Conservation (phyloP, 1,139 yeast genomes). For the Wickerhamomyces sp. region DNA sequence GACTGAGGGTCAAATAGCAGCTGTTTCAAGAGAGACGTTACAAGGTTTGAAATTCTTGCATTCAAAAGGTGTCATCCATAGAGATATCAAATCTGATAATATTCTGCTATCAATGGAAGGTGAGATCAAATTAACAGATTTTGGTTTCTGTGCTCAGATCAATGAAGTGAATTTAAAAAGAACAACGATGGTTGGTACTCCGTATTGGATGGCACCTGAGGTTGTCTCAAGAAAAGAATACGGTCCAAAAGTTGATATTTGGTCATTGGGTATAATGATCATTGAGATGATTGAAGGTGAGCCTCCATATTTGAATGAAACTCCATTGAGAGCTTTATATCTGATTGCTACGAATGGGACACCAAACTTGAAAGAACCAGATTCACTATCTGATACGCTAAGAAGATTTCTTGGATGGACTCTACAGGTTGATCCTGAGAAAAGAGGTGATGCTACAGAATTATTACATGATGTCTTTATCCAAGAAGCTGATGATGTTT, state of each 20-base stretch:
- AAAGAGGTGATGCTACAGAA: slow-evolving; percentile 77
- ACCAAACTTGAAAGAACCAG: slow-evolving; percentile 87
- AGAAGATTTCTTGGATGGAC: slow-evolving; percentile 72
- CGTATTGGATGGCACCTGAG: slow-evolving; percentile 99
- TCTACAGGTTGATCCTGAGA: slow-evolving; percentile 78
- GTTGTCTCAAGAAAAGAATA: slow-evolving; percentile 91
- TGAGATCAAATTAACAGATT: slow-evolving; percentile 83
- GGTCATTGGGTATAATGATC: slow-evolving; percentile 97
- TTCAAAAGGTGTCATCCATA: slow-evolving; percentile 89
- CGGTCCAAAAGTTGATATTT: slow-evolving; percentile 95
- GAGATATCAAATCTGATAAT: slow-evolving; percentile 95
- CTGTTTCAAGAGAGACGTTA: slow-evolving; percentile 88
- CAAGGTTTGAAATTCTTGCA: slow-evolving; percentile 84
- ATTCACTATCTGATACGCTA: slow-evolving; percentile 61
- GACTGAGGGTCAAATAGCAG: slow-evolving; percentile 97
- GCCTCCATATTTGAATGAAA: slow-evolving; percentile 94
- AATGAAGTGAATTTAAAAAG: slow-evolving; percentile 81
- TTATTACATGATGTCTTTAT: slow-evolving; percentile 71
- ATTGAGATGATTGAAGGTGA: slow-evolving; percentile 99
- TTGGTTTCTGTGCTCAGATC: slow-evolving; percentile 86
- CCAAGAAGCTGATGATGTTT: slow-evolving; percentile 58
- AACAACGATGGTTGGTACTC: slow-evolving; percentile 99
- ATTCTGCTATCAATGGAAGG: slow-evolving; percentile 79
- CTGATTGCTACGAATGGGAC: slow-evolving; percentile 95
- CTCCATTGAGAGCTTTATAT: slow-evolving; percentile 84